phyloP scores from a whole-genome alignment of 164 flowering plant genomes.

The Kingdonia uniflora region DNA sequence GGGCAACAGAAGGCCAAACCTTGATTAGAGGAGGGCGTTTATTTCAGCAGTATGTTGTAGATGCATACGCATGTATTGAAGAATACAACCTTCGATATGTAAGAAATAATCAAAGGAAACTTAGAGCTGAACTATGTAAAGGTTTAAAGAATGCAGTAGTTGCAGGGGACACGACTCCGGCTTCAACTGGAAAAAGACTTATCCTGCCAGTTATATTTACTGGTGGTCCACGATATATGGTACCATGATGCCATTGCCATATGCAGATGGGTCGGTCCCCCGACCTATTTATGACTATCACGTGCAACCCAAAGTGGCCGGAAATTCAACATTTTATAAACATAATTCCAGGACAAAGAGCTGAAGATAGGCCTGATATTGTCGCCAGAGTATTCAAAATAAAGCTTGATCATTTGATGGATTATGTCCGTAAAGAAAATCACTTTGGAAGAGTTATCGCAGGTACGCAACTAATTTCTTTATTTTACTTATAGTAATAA shows the following conservation, averaged over 20 bases:
- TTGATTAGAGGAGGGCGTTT: not conserved
- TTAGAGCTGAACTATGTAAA: not conserved
- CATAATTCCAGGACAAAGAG: not conserved
- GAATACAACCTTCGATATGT: not conserved
- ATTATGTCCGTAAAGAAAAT: not conserved
- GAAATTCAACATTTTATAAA: not conserved
- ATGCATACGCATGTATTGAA: not conserved
- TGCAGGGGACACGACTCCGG: not conserved
- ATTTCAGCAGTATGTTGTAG: constrained; percentile 1
- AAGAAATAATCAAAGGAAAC: not conserved
- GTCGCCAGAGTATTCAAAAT: not conserved
- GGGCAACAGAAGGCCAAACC: not conserved
- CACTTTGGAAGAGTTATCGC: too few species aligned
- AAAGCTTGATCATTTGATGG: not conserved
- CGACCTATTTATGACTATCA: not conserved
- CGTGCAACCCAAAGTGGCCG: too few species aligned
- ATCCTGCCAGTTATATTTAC: not conserved
- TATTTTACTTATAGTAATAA: too few species aligned
- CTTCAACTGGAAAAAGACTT: not conserved
- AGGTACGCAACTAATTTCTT: not conserved
- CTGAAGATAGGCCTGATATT: too few species aligned
- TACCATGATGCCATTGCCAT: constrained; percentile 3
- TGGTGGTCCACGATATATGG: not conserved
- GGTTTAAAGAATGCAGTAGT: not conserved
- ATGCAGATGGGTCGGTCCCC: not conserved